Evolutionary conservation across 495 filamentous ascomycete species (phyloP), one percentile per base, ranked within the genome.

Genomic region (Neurospora sp.): DNA sequence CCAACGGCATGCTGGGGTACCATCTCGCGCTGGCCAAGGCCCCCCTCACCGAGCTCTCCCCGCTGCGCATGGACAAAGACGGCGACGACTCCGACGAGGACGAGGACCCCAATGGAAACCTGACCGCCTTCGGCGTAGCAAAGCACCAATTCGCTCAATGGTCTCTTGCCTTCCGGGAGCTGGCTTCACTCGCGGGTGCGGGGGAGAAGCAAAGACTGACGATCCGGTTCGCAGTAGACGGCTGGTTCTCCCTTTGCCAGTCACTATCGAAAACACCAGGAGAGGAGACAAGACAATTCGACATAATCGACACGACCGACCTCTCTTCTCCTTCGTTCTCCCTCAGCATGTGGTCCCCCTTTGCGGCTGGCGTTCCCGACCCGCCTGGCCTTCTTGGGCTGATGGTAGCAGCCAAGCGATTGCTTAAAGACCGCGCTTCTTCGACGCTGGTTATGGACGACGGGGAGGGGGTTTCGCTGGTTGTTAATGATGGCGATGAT

Each of bases 231-330:
- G 83, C 82, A 27, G 72, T 70, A 31, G 82, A 81, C 1, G 86
- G 88, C 39, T 82, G 81, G 16, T 77, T 88, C 23, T 74, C 82
- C 1, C 77, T 88, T 23, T 86, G 84, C 59, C 79, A 85, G 69
- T 83, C 83, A 2, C 77, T 89, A 5, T 35, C 4, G 35, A 35
- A 35, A 35, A 35, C 35, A 35, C 35, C 35, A 35, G 35, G 71
- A 41, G 11, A 41, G 75, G 75, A 18, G 71, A 72, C 8, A 83
- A 72, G 74, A 39, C 69, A 79, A 37, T 90, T 90, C 70, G 82
- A 89, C 73, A 80, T 87, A n/a, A 88, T 91, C 46, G 87, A 91
- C 74, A 89, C 88, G 1, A 88, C 86, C 6, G 87, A 86, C 72
- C 78, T 90, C 8, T 59, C 46, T 54, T 44, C 42, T 7, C 5